Conservation (phyloP, 2,329 filamentous ascomycete genomes). For the Aspergillus eucalypticola region DNA sequence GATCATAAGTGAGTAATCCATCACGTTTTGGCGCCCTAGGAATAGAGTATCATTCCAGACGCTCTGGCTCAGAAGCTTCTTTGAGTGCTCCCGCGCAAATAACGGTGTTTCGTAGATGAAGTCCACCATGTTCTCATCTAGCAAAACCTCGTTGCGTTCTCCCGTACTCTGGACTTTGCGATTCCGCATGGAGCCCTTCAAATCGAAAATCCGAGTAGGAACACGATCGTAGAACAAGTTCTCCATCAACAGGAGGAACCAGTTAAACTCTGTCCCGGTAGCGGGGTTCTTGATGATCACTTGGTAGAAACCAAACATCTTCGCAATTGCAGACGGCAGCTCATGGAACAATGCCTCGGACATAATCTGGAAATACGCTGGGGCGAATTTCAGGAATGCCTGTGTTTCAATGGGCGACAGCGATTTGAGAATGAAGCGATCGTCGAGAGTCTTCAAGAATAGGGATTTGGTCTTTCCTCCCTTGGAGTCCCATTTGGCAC, state of each 20-base stretch:
- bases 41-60: constrained; percentile 99
- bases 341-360: constrained; percentile 94
- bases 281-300: constrained; percentile 93
- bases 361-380: constrained; percentile 97
- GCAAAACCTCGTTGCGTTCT: constrained; percentile 90
- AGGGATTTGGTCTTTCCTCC: constrained; percentile 97
- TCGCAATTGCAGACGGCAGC: constrained; percentile 92
- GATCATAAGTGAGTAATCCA: constrained; percentile 99
- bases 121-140: constrained; percentile 99
- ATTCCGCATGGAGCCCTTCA: constrained; percentile 98
- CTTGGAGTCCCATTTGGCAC: constrained; percentile 96
- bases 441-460: constrained; percentile 94
- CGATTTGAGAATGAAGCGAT: constrained; percentile 89
- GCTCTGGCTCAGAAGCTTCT: constrained; percentile 84
- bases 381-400: constrained; percentile 91
- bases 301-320: constrained; percentile 98
- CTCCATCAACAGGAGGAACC: constrained; percentile 93
- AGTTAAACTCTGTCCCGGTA: constrained; percentile 90
- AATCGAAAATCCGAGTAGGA: constrained; percentile 86
- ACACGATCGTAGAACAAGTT: constrained; percentile 95
- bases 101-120: constrained; percentile 97
- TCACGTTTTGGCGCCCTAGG: constrained; percentile 90
- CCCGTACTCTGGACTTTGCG: constrained; percentile 95
- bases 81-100: constrained; percentile 93
- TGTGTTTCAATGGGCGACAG: constrained; percentile 88